A percentile compares a stretch with the other conserved stretches of the same genome.
Evolutionary conservation across 495 filamentous ascomycete species (phyloP).

Genomic region (Lineolata rhizophorae): DNA sequence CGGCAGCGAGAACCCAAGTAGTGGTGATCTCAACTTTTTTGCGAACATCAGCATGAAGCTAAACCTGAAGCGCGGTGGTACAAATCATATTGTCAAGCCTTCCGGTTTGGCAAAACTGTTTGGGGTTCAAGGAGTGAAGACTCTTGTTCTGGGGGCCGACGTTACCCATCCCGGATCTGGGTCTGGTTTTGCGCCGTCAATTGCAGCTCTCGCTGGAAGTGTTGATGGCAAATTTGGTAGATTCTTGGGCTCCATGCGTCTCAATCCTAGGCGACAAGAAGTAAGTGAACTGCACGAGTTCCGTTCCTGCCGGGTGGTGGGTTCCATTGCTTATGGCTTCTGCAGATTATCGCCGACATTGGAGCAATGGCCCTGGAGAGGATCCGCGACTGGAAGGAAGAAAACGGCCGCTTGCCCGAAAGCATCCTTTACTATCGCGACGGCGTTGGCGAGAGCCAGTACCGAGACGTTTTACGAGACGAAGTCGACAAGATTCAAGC

Average conservation of each 20-base stretch:
- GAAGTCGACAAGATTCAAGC: constrained; percentile 2
- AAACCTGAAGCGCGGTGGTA: constrained; percentile 3
- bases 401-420: constrained; percentile 1
- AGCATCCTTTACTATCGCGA: constrained; percentile 5
- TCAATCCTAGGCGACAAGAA: constrained; percentile 3
- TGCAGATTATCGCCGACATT: constrained; percentile 3
- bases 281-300: constrained; percentile 1
- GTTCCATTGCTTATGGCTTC: background rate
- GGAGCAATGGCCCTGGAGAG: constrained; percentile 3
- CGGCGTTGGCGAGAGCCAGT: constrained; percentile 5
- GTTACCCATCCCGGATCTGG: constrained; percentile 3
- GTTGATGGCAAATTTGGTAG: constrained; percentile 3
- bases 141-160: constrained; percentile 4
- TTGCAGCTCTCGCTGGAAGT: constrained; percentile 4
- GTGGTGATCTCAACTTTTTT: too few species aligned
- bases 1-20: too few species aligned
- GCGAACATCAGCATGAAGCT: constrained; percentile 4
- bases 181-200: constrained; percentile 1
- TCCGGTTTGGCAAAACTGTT: too few species aligned
- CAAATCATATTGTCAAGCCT: constrained; percentile 1
- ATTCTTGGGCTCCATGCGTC: constrained; percentile 3
- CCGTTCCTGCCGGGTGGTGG: too few species aligned
- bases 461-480: background rate
- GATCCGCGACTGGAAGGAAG: constrained; percentile 1
- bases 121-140: too few species aligned